Evolutionary conservation across 2,329 filamentous ascomycete species (phyloP), one percentile per base, ranked within the genome.

Genomic region (Penicillium sp.): DNA sequence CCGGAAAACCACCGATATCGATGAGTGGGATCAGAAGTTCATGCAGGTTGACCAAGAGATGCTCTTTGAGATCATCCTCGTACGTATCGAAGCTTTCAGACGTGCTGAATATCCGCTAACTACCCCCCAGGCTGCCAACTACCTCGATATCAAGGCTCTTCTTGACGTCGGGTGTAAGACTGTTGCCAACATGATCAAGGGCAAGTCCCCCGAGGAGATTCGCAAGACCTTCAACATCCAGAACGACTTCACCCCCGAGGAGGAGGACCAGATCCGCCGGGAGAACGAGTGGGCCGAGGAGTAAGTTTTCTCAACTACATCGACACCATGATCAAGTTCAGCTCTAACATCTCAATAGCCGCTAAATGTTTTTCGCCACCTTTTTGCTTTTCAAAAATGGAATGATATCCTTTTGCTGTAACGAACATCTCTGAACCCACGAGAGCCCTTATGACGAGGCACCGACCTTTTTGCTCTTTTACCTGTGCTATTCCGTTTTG

Each of bases 21-120:
- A 97, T 56, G 94, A 99, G 78, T 99, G 94, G 94, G 94, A 99
- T 68, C 93, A 97, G 77, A 99, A 99, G 79, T 99, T 97, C 77
- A 97, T 99, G 94, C 93, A 97, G 78, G 94, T 99, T 16, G 94
- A 99, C 74, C 94, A 99, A 73, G 94, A 99, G 79, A 97, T 99
- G 94, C 85, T 99, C 1, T 99, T 99, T 65, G 94, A 99, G 81
- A 97, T 99, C 71, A 99, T 99, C 66, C 83, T 99, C 24, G 91
- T 94, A 83, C 55, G 88, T 81, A 34, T 14, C 18, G 4, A 16
- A 18, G 24, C 34, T 16, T 13, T n/a, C 9, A n/a, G n/a, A 3
- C 36, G 18, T 14, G 11, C n/a, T 43, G 39, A 16, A 31, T 21
- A 54, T 27, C 27, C 39, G 46, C 45, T 56, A 24, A 59, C 46